Evolutionary conservation across 305 asterid genomes (phyloP).

Genomic region (Fraxinus albicans): DNA sequence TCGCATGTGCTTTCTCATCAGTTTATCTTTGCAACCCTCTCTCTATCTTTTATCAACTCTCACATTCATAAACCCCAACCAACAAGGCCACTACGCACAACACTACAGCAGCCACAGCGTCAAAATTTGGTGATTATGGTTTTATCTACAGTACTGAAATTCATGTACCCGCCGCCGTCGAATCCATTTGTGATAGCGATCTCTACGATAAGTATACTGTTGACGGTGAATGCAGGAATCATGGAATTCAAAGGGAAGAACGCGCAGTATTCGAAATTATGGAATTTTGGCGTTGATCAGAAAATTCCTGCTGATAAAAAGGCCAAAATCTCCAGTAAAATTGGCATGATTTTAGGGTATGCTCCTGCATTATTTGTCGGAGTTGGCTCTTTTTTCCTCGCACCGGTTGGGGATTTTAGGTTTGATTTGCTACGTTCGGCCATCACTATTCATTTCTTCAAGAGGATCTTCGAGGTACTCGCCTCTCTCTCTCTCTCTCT

Average conservation of each 20-base stretch:
- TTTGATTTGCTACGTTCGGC: slow-evolving; percentile 28
- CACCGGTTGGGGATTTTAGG: slow-evolving; percentile 24
- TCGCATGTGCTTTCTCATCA: no score
- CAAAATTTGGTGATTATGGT: slow-evolving; percentile 23
- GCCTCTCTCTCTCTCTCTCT: neutral
- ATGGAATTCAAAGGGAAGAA: slow-evolving; percentile 57
- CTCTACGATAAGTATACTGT: slow-evolving; percentile 42
- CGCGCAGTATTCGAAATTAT: slow-evolving; percentile 62
- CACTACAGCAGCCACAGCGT: neutral
- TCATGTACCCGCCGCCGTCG: slow-evolving; percentile 59
- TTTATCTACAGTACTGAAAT: slow-evolving; percentile 33
- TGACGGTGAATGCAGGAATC: slow-evolving; percentile 43
- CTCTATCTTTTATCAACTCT: neutral
- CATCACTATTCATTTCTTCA: slow-evolving; percentile 42
- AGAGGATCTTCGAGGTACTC: slow-evolving; percentile 46
- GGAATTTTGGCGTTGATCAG: slow-evolving; percentile 1
- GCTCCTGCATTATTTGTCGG: slow-evolving; percentile 40
- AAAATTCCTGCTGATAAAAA: neutral
- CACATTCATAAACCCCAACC: neutral
- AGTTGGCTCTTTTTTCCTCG: slow-evolving; percentile 26
- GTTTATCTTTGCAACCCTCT: neutral
- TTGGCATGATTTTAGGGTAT: slow-evolving; percentile 38
- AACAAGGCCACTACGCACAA: neutral
- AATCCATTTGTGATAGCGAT: slow-evolving; percentile 49
- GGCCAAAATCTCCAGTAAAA: slow-evolving; percentile 26